Evolutionary conservation across 2,329 filamentous ascomycete species (phyloP).

Genomic region (Alternaria brassicae): DNA sequence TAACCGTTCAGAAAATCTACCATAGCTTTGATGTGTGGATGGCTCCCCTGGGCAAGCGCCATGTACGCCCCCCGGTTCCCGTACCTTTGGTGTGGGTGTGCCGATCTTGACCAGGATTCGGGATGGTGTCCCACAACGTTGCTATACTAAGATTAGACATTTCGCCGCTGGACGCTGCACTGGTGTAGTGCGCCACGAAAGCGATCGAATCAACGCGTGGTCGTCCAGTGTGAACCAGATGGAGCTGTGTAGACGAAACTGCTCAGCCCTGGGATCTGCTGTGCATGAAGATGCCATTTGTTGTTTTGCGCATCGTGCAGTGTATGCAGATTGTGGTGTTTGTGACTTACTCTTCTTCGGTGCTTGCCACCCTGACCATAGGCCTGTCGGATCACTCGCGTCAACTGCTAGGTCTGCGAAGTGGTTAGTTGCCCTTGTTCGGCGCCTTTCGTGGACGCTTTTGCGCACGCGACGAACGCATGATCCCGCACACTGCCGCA

Average conservation of each 20-base stretch:
- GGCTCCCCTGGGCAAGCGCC: neutral
- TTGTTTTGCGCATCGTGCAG: neutral
- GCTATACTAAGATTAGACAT: constrained; percentile 14
- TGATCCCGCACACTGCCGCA: constrained; percentile 1
- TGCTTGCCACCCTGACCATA: neutral
- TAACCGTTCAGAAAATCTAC: neutral
- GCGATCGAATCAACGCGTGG: neutral
- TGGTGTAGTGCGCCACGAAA: neutral
- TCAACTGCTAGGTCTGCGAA: neutral
- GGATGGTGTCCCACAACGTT: neutral
- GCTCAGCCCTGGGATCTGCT: neutral
- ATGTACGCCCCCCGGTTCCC: neutral
- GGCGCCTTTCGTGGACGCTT: neutral
- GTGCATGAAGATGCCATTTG: neutral
- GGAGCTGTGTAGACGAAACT: neutral
- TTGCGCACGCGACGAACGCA: constrained; percentile 13
- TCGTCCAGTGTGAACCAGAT: neutral
- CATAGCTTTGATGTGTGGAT: neutral
- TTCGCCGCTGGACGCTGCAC: constrained; percentile 3
- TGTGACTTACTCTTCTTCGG: neutral
- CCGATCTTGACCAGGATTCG: neutral
- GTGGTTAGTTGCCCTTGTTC: neutral
- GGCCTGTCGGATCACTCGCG: neutral
- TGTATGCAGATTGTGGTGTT: neutral
- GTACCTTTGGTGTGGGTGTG: neutral